Evolutionary conservation across 2,329 filamentous ascomycete genomes (phyloP).

Genomic region (Trichoderma sp.): DNA sequence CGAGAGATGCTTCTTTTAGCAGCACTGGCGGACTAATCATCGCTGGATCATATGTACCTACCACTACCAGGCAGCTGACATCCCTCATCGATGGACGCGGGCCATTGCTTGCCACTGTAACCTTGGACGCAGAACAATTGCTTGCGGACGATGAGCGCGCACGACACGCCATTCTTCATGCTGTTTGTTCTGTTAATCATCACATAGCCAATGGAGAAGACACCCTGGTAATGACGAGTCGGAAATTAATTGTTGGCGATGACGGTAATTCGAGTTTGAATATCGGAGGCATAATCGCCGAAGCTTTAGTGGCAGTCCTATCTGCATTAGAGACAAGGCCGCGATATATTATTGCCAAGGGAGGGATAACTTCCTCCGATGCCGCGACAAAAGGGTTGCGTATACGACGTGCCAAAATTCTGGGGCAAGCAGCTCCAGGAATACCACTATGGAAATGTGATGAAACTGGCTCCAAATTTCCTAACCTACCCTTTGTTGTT

Average conservation of each 20-base stretch:
- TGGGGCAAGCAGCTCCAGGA: slow-evolving; percentile 58
- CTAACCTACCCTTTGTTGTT: slow-evolving; percentile 56
- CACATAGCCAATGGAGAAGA: no score
- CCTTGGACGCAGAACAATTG: neutral
- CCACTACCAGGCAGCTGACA: neutral
- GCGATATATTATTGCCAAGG: neutral
- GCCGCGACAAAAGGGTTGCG: neutral
- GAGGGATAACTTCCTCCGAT: neutral
- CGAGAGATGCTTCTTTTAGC: neutral
- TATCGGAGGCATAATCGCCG: neutral
- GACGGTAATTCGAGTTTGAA: no score
- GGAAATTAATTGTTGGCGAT: no score
- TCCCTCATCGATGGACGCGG: neutral
- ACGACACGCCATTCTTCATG: no score
- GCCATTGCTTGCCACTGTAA: neutral
- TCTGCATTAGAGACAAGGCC: neutral
- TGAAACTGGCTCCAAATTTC: slow-evolving; percentile 50
- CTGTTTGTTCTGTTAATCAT: no score
- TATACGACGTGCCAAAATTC: slow-evolving; percentile 33
- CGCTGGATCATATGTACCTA: neutral
- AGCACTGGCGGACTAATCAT: neutral
- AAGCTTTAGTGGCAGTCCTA: neutral
- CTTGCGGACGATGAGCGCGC: no score
- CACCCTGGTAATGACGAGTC: no score
- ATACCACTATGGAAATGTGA: slow-evolving; percentile 60